Evolutionary conservation across 2,329 filamentous ascomycete genomes (phyloP).

Genomic region (Cyphellophora attinorum): DNA sequence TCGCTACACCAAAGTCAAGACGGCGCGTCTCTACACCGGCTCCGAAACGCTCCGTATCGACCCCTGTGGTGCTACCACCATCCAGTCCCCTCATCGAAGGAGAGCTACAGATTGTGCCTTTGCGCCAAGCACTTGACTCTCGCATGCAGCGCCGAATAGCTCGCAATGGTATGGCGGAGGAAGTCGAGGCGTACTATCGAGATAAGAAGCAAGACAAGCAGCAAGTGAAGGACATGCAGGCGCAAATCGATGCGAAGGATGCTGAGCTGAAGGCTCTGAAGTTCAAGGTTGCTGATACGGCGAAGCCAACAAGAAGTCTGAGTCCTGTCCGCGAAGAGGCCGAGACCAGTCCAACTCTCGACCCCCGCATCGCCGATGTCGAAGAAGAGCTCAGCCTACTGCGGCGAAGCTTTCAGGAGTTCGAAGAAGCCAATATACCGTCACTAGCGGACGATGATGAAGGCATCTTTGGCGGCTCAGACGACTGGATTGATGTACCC

Average conservation of each 20-base stretch:
- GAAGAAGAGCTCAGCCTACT: conserved; percentile 20
- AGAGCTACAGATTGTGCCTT: conserved; percentile 34
- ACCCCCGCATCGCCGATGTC: conserved; percentile 16
- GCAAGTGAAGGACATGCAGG: conserved; percentile 18
- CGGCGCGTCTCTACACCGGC: conserved; percentile 16
- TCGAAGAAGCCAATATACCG: conserved; percentile 3
- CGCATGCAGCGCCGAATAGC: conserved; percentile 33
- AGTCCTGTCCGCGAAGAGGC: conserved; percentile 10
- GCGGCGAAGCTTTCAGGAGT: conserved; percentile 13
- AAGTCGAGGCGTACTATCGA: conserved; percentile 33
- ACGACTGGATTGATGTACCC: conserved; percentile 6
- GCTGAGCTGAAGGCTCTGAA: conserved; percentile 20
- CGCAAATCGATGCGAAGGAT: conserved; percentile 21
- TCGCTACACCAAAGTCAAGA: conserved; percentile 22
- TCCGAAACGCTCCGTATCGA: conserved; percentile 20
- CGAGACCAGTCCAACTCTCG: conserved; percentile 6
- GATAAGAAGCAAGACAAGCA: conserved; percentile 25
- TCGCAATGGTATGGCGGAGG: conserved; percentile 36
- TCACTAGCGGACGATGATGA: neutral
- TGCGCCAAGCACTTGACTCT: conserved; percentile 32
- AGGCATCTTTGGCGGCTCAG: neutral
- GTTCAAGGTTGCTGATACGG: conserved; percentile 18
- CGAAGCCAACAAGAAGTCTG: conserved; percentile 14
- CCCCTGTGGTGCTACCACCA: neutral
- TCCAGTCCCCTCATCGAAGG: conserved; percentile 15